These are phyloP conservation scores for Calonectria pauciramosa DNA, from an alignment of 2,329 filamentous ascomycete species.

Conservation along the genomic window DNA sequence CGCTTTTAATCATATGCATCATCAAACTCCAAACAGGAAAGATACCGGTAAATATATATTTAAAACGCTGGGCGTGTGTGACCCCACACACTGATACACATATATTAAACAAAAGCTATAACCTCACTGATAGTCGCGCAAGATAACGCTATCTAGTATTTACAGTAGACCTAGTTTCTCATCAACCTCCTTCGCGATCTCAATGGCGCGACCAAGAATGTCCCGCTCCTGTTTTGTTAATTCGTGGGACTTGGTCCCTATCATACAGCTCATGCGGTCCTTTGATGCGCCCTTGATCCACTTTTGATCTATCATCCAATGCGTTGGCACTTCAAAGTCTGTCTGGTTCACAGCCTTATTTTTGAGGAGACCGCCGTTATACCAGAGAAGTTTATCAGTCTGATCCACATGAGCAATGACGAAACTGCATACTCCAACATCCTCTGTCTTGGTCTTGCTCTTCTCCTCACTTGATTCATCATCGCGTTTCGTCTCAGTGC, in stretches of 20 bases:
- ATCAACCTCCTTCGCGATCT: constrained; percentile 19
- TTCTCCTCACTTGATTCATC: not conserved
- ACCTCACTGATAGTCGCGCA: too few relatives aligned
- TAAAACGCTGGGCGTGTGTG: too few relatives aligned
- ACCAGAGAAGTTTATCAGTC: constrained; percentile 55
- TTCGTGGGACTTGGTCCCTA: constrained; percentile 25
- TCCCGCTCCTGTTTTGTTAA: constrained; percentile 16
- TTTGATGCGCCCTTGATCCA: constrained; percentile 53
- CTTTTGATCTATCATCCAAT: constrained; percentile 56
- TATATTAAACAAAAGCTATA: too few relatives aligned
- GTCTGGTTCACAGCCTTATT: constrained; percentile 51
- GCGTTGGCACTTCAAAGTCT: constrained; percentile 52
- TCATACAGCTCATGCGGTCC: constrained; percentile 56
- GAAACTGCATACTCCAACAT: constrained; percentile 53
- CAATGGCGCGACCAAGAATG: constrained; percentile 27
- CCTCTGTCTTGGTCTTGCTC: constrained; percentile 11
- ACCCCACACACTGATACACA: too few relatives aligned
- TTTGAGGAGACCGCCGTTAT: constrained; percentile 58
- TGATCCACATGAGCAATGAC: constrained; percentile 59
- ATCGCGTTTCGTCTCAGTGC: not conserved
- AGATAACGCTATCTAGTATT: not conserved
- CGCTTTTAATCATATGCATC: too few relatives aligned
- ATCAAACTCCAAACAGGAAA: too few relatives aligned
- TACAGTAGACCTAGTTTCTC: not conserved
- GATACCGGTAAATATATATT: too few relatives aligned